phyloP scores from a whole-genome alignment of 768 basidiomycete genomes.

The Lentinula lateritia region DNA sequence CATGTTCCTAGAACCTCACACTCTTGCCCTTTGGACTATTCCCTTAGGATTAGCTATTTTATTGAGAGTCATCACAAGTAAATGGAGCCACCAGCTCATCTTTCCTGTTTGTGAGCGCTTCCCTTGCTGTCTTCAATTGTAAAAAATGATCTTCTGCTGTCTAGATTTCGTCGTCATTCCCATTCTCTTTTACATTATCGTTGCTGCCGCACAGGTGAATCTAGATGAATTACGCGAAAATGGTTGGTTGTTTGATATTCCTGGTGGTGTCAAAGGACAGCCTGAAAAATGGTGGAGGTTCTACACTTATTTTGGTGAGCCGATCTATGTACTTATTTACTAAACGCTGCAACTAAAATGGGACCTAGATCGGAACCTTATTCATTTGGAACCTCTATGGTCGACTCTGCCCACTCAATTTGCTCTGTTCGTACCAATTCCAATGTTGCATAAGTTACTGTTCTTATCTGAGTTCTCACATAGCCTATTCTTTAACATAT shows the following conservation, averaged over 20 bases:
- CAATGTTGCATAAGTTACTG: too few species aligned
- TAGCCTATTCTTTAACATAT: slow-evolving; percentile 77
- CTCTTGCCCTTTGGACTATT: slow-evolving; percentile 71
- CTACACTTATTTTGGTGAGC: slow-evolving; percentile 71
- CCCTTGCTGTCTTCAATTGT: background rate
- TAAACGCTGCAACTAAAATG: background rate
- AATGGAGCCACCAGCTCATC: slow-evolving; percentile 81
- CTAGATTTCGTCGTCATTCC: slow-evolving; percentile 81
- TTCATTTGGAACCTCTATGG: slow-evolving; percentile 66
- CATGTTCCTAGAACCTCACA: slow-evolving; percentile 60
- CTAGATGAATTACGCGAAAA: slow-evolving; percentile 49
- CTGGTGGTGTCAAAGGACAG: slow-evolving; percentile 21
- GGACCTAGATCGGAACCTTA: slow-evolving; percentile 50
- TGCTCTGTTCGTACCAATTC: slow-evolving; percentile 56
- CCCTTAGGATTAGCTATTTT: slow-evolving; percentile 74
- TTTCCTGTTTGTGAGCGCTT: slow-evolving; percentile 74
- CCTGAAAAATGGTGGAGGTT: slow-evolving; percentile 75
- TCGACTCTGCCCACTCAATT: slow-evolving; percentile 90
- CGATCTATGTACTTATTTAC: background rate
- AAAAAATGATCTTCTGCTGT: background rate
- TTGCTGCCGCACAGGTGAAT: slow-evolving; percentile 57
- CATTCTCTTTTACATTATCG: slow-evolving; percentile 75
- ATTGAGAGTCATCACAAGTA: slow-evolving; percentile 74
- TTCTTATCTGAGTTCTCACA: background rate
- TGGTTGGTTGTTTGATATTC: slow-evolving; percentile 89